A percentile compares a stretch with the other conserved stretches of the same genome.
phyloP scores from a whole-genome alignment of 2,329 filamentous ascomycete genomes.

The Diaporthe humulicola region DNA sequence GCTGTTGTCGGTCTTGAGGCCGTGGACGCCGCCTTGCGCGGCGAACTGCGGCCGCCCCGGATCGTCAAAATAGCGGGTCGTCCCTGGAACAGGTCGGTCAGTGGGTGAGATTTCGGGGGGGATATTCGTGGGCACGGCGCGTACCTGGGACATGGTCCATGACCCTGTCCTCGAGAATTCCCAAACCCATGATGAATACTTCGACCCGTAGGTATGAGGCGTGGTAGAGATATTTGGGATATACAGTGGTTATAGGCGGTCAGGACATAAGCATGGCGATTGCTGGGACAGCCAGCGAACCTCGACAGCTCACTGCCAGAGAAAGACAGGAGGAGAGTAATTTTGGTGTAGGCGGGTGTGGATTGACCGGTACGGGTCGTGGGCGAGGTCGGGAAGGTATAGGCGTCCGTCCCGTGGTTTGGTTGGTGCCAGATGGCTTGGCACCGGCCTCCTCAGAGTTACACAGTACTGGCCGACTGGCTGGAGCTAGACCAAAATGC shows the following conservation, averaged over 20 bases:
- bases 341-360: background rate
- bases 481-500: conserved; percentile 14
- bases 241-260: background rate
- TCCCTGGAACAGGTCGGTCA: conserved; percentile 56
- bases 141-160: conserved; percentile 82
- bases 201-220: background rate
- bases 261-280: conserved; percentile 5
- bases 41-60: conserved; percentile 61
- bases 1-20: conserved; percentile 79
- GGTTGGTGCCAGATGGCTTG: background rate
- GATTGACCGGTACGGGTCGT: background rate
- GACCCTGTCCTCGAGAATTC: conserved; percentile 77
- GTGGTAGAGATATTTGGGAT: background rate
- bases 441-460: background rate
- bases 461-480: conserved; percentile 4
- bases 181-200: conserved; percentile 71
- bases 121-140: conserved; percentile 39
- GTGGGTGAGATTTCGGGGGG: conserved; percentile 22
- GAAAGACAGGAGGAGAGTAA: background rate
- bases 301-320: conserved; percentile 18
- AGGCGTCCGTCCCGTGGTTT: background rate
- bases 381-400: conserved; percentile 13
- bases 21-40: conserved; percentile 53
- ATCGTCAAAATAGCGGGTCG: conserved; percentile 75
- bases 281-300: conserved; percentile 11